Evolutionary conservation across 331 rosid genomes (phyloP).

Genomic region (Phaseolus coccineus): DNA sequence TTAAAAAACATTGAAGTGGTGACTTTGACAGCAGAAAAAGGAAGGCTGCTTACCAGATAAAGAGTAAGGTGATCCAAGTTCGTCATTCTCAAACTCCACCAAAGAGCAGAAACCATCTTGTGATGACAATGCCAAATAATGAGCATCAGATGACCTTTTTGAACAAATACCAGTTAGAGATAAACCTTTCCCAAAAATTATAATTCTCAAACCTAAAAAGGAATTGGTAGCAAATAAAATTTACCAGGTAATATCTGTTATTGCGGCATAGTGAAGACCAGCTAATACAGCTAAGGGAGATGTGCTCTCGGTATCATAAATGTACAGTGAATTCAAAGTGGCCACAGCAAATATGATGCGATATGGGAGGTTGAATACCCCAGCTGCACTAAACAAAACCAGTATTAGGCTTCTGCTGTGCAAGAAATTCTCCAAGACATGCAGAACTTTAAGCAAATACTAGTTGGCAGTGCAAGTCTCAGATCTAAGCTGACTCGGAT

Average conservation of each 20-base stretch:
- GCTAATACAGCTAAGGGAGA: slow-evolving; percentile 79
- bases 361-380: slow-evolving; percentile 84
- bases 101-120: slow-evolving; percentile 94
- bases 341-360: slow-evolving; percentile 86
- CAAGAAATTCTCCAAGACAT: slow-evolving; percentile 32
- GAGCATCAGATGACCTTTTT: slow-evolving; percentile 84
- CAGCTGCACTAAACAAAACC: slow-evolving; percentile 60
- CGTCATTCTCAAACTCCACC: slow-evolving; percentile 79
- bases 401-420: slow-evolving; percentile 29
- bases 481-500: slow-evolving; percentile 20
- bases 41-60: slow-evolving; percentile 56
- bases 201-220: slow-evolving; percentile 34
- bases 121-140: slow-evolving; percentile 83
- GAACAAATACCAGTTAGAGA: slow-evolving; percentile 44
- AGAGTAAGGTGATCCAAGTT: slow-evolving; percentile 72
- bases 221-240: slow-evolving; percentile 32
- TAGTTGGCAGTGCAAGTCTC: slow-evolving; percentile 18
- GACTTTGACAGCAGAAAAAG: slow-evolving; percentile 35
- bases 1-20: slow-evolving; percentile 19
- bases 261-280: slow-evolving; percentile 90
- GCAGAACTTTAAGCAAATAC: slow-evolving; percentile 20
- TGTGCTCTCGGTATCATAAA: slow-evolving; percentile 83
- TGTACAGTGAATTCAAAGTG: slow-evolving; percentile 85
- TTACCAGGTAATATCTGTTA: slow-evolving; percentile 93
- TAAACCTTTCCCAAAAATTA: slow-evolving; percentile 33